These are phyloP conservation scores for Serendipita sp. DNA, from an alignment of 768 basidiomycete genomes.

Conservation along the genomic window DNA sequence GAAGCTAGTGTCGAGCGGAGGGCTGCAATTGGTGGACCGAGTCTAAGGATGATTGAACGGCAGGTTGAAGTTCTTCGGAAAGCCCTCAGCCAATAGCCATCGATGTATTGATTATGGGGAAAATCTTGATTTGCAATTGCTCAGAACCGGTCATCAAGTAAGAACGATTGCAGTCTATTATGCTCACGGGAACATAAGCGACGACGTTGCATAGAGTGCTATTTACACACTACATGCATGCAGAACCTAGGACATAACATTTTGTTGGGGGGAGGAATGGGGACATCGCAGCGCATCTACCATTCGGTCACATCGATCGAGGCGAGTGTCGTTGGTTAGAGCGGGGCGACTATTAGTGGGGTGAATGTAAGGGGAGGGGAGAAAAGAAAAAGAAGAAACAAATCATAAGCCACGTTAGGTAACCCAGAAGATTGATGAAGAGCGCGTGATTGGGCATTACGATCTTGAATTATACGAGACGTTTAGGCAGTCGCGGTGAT, in stretches of 20 bases:
- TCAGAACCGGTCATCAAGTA: constrained; percentile 5
- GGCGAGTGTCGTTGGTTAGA: neutral
- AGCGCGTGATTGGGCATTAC: constrained; percentile 1
- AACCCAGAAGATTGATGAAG: neutral
- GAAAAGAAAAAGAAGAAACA: neutral
- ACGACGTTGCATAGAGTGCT: neutral
- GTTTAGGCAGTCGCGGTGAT: constrained; percentile 7
- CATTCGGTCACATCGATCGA: neutral
- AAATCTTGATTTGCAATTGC: constrained; percentile 11
- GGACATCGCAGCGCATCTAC: constrained; percentile 8
- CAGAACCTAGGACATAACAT: constrained; percentile 8
- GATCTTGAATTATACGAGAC: constrained; percentile 2
- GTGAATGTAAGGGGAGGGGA: neutral
- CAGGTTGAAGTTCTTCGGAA: constrained; percentile 67
- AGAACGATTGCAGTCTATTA: neutral
- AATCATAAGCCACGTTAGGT: constrained; percentile 29
- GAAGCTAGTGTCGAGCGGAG: constrained; percentile 89
- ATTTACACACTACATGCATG: constrained; percentile 7
- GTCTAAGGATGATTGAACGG: constrained; percentile 64
- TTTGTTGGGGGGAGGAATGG: constrained; percentile 10
- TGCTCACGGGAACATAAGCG: neutral
- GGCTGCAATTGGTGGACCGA: constrained; percentile 84
- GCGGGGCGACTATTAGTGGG: constrained; percentile 5
- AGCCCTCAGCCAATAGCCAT: constrained; percentile 23
- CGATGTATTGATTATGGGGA: too few relatives aligned